phyloP scores from a whole-genome alignment of 169 alveolate species.

The Plasmodium malariae region DNA sequence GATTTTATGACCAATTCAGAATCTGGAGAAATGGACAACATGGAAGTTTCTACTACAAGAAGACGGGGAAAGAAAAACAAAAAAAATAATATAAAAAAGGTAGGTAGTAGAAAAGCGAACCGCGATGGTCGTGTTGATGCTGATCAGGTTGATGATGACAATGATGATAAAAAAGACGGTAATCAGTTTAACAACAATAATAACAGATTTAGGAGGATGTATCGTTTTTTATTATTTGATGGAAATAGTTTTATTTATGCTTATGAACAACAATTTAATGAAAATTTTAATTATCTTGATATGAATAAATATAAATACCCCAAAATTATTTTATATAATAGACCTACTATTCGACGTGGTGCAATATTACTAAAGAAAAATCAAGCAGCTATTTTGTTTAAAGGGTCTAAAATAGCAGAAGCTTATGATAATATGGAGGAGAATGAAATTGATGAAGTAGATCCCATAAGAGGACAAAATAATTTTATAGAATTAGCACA shows the following conservation, averaged over 20 bases:
- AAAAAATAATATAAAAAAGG: slow-evolving; percentile 13
- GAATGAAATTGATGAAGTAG: slow-evolving; percentile 8
- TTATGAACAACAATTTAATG: slow-evolving; percentile 64
- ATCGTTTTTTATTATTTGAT: slow-evolving; percentile 75
- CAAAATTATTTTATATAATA: slow-evolving; percentile 67
- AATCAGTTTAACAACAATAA: background rate
- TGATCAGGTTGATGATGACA: background rate
- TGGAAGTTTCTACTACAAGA: background rate
- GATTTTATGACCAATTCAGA: slow-evolving; percentile 10
- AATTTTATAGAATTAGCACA: background rate
- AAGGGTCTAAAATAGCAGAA: slow-evolving; percentile 8
- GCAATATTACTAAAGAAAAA: slow-evolving; percentile 47
- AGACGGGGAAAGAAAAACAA: background rate
- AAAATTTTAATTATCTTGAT: slow-evolving; percentile 66
- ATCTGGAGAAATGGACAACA: background rate
- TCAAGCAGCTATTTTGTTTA: slow-evolving; percentile 53
- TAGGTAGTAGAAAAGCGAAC: background rate
- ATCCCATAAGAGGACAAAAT: background rate
- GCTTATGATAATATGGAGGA: background rate
- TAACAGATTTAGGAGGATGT: slow-evolving; percentile 29
- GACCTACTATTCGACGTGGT: slow-evolving; percentile 61
- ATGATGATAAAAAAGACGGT: background rate
- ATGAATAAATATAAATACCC: slow-evolving; percentile 54
- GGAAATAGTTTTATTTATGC: slow-evolving; percentile 69
- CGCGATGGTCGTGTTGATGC: too few species aligned